Evolutionary conservation across 805 yeast genomes (phyloP).

Genomic region (Kazachstania africana): DNA sequence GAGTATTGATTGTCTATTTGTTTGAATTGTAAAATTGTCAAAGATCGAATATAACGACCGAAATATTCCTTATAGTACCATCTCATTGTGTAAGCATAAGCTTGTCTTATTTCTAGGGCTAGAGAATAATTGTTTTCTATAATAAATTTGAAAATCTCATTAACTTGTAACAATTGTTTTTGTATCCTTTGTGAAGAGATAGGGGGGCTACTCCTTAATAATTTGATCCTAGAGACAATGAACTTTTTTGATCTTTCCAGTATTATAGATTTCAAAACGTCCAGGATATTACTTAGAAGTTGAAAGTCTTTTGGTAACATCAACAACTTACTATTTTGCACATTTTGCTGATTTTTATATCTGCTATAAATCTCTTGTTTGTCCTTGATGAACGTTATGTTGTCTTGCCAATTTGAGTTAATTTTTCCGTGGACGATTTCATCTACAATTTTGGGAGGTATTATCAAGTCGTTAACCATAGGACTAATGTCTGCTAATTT

Average conservation of each 20-base stretch:
- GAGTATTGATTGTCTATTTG: conserved; percentile 45
- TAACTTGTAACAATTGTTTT: conserved; percentile 46
- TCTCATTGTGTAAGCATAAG: conserved; percentile 77
- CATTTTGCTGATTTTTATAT: conserved; percentile 27
- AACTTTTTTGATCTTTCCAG: conserved; percentile 68
- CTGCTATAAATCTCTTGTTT: conserved; percentile 43
- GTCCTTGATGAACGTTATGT: conserved; percentile 45
- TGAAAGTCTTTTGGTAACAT: conserved; percentile 20
- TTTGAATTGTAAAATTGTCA: conserved; percentile 49
- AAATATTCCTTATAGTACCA: conserved; percentile 87
- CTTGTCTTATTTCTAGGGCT: conserved; percentile 63
- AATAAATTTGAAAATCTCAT: conserved; percentile 50
- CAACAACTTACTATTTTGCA: neutral
- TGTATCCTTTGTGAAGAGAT: conserved; percentile 69
- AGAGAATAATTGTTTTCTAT: conserved; percentile 42
- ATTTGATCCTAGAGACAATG: conserved; percentile 52
- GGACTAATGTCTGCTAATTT: conserved; percentile 53
- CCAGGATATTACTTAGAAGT: conserved; percentile 22
- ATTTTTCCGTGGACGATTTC: conserved; percentile 49
- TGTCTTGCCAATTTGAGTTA: conserved; percentile 50
- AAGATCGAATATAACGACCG: conserved; percentile 59
- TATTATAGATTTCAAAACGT: conserved; percentile 45
- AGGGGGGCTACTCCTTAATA: conserved; percentile 47
- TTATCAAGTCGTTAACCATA: conserved; percentile 57
- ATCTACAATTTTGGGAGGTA: conserved; percentile 60